These are phyloP conservation scores for Solioccasus polychromus DNA, from an alignment of 768 basidiomycete species.

Conservation along the genomic window DNA sequence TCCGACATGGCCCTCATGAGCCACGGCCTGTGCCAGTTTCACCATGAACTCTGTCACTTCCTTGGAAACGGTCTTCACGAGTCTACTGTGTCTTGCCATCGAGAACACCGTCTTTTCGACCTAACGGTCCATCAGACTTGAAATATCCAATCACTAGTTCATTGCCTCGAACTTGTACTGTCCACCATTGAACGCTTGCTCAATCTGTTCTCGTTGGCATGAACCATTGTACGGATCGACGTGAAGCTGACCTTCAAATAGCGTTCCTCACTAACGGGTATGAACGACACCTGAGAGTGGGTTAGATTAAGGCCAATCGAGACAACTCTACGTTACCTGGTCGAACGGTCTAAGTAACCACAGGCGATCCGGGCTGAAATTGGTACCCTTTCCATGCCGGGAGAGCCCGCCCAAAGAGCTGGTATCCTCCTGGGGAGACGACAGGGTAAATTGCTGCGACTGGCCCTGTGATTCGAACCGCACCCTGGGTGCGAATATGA, in stretches of 20 bases:
- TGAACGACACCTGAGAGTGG: slow-evolving; percentile 46
- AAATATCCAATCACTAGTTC: too few relatives aligned
- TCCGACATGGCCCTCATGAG: slow-evolving; percentile 42
- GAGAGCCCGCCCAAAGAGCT: slow-evolving; percentile 59
- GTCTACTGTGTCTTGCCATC: slow-evolving; percentile 45
- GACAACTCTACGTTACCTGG: slow-evolving; percentile 35
- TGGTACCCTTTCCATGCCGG: slow-evolving; percentile 56
- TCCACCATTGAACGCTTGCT: slow-evolving; percentile 51
- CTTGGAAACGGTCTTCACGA: slow-evolving; percentile 38
- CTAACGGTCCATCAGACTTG: too few relatives aligned
- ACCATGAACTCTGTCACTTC: slow-evolving; percentile 43
- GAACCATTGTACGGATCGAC: background rate
- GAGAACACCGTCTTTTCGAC: slow-evolving; percentile 53
- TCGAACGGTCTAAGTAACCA: slow-evolving; percentile 66
- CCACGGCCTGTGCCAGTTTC: slow-evolving; percentile 37
- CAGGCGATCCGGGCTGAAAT: slow-evolving; percentile 46
- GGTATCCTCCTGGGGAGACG: slow-evolving; percentile 65
- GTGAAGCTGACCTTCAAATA: slow-evolving; percentile 42
- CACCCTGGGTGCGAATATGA: too few relatives aligned
- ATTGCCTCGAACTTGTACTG: slow-evolving; percentile 49
- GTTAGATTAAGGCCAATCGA: too few relatives aligned
- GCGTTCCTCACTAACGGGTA: slow-evolving; percentile 42
- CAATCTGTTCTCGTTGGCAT: too few relatives aligned
- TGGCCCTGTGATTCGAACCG: slow-evolving; percentile 66
- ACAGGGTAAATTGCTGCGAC: slow-evolving; percentile 66